Conservation (phyloP, 805 yeast species). For the Brettanomyces custersianus region DNA sequence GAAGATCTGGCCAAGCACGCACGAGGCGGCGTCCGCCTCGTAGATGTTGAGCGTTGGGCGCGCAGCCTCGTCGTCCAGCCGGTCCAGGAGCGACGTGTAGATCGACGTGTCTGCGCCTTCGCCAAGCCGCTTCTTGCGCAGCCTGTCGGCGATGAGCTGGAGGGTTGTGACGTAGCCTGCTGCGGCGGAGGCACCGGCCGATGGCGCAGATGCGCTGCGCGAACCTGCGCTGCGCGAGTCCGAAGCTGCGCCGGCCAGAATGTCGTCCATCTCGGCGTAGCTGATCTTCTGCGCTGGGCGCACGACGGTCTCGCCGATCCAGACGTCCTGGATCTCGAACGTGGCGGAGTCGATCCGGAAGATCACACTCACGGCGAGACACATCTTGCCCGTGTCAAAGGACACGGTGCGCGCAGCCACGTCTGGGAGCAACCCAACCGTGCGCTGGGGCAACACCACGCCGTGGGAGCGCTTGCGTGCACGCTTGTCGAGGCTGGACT, state of each 20-base stretch:
- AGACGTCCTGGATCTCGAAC: conserved; percentile 65
- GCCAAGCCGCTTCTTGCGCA: conserved; percentile 58
- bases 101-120: conserved; percentile 42
- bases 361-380: conserved; percentile 67
- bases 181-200: conserved; percentile 44
- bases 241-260: conserved; percentile 14
- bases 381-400: conserved; percentile 48
- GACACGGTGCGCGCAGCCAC: conserved; percentile 52
- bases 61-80: conserved; percentile 78
- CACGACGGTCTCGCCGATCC: conserved; percentile 66
- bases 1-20: conserved; percentile 62
- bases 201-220: conserved; percentile 5
- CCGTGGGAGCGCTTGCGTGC: conserved; percentile 86
- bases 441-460: conserved; percentile 76
- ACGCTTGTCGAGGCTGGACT: conserved; percentile 75
- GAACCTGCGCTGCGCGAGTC: conserved; percentile 6
- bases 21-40: conserved; percentile 41
- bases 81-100: conserved; percentile 60
- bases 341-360: conserved; percentile 69
- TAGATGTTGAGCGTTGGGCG: conserved; percentile 65
- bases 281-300: conserved; percentile 51
- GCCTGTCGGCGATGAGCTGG: conserved; percentile 55
- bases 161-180: conserved; percentile 55
- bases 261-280: conserved; percentile 46
- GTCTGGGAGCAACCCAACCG: conserved; percentile 59